Conservation (phyloP, 176 grass and related monocot species). For the Phoenix roebelenii region DNA sequence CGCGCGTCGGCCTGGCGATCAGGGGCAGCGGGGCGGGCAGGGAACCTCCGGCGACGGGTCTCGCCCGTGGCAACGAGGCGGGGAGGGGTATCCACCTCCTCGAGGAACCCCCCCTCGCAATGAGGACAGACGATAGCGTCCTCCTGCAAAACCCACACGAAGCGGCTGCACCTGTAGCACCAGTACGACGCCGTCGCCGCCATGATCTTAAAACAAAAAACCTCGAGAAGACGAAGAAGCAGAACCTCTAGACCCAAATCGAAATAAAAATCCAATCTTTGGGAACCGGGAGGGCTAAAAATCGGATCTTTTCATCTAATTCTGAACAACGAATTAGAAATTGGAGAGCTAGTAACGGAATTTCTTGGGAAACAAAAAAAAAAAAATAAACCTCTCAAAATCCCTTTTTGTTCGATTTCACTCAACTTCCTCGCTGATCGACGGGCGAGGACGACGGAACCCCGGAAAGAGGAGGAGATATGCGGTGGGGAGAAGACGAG, state of each 20-base stretch:
- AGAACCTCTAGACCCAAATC: neutral
- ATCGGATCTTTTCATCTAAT: too few species aligned
- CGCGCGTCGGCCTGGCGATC: slow-evolving; percentile 9
- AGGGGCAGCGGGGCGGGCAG: neutral
- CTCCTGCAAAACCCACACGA: slow-evolving; percentile 40
- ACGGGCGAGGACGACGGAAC: too few species aligned
- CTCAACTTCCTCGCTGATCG: too few species aligned
- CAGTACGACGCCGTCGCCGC: slow-evolving; percentile 53
- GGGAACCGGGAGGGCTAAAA: too few species aligned
- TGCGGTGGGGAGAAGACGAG: too few species aligned
- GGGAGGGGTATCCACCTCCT: slow-evolving; percentile 51
- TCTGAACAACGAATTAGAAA: too few species aligned
- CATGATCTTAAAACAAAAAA: neutral
- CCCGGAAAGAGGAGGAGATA: too few species aligned
- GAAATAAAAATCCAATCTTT: neutral
- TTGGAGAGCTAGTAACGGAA: too few species aligned
- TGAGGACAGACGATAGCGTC: slow-evolving; percentile 47
- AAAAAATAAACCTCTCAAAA: too few species aligned
- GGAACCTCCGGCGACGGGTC: neutral
- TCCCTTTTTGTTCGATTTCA: too few species aligned
- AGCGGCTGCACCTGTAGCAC: slow-evolving; percentile 93
- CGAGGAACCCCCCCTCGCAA: slow-evolving; percentile 85
- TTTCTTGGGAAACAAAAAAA: too few species aligned
- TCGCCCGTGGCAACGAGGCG: neutral
- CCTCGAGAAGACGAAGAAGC: neutral